Conservation (phyloP, 2,329 filamentous ascomycete genomes). For the Aspergillaceae sp. region DNA sequence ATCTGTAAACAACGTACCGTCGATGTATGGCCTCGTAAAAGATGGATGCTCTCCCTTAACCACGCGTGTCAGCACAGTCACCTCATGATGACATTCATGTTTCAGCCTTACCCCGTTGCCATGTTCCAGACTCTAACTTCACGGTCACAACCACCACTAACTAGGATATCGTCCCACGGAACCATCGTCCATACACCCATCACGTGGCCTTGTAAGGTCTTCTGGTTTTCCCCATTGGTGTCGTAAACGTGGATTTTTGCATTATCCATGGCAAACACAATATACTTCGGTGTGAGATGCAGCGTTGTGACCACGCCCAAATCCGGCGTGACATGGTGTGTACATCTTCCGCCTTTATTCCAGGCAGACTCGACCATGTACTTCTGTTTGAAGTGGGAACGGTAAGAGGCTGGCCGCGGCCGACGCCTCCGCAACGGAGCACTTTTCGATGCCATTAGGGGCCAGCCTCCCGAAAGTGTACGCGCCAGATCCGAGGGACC, state of each 20-base stretch:
- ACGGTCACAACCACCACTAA: conserved; percentile 91
- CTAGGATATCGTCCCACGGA: conserved; percentile 88
- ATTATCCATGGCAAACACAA: conserved; percentile 94
- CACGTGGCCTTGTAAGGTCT: conserved; percentile 86
- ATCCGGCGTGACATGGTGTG: conserved; percentile 87
- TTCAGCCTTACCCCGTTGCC: conserved; percentile 62
- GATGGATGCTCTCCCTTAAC: conserved; percentile 62
- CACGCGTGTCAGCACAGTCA: background rate
- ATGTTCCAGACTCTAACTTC: conserved; percentile 97
- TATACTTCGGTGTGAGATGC: conserved; percentile 90
- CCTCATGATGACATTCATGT: background rate
- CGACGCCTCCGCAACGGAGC: conserved; percentile 36
- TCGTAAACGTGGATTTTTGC: conserved; percentile 98
- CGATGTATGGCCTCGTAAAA: conserved; percentile 87
- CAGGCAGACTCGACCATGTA: conserved; percentile 97
- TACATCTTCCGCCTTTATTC: conserved; percentile 80
- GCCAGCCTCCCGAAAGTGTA: conserved; percentile 25
- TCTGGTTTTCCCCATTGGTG: conserved; percentile 76
- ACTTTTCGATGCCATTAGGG: conserved; percentile 16
- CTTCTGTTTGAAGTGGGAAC: conserved; percentile 94
- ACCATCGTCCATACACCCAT: conserved; percentile 99
- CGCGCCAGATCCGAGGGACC: conserved; percentile 38
- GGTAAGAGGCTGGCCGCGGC: conserved; percentile 70
- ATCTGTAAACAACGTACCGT: conserved; percentile 97
- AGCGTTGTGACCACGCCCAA: conserved; percentile 94